Conservation (phyloP, 2,329 filamentous ascomycete genomes). For the Fusarium humuli region DNA sequence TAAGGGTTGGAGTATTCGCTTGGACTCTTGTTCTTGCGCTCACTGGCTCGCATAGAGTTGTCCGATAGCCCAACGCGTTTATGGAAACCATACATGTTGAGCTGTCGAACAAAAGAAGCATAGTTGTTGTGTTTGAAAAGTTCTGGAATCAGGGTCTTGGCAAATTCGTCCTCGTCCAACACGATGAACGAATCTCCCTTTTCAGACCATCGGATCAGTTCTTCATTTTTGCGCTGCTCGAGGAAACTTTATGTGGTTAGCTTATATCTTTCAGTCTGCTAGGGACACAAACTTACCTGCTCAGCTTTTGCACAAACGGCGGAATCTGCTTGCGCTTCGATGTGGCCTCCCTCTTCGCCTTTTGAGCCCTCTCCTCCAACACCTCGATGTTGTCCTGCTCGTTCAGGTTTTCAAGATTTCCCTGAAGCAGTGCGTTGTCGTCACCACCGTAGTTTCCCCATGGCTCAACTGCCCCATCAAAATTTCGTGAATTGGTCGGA, state of each 20-base stretch:
- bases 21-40: constrained; percentile 96
- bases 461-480: constrained; percentile 55
- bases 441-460: constrained; percentile 60
- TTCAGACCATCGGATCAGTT: constrained; percentile 96
- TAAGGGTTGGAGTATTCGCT: constrained; percentile 98
- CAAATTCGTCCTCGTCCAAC: constrained; percentile 97
- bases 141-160: constrained; percentile 94
- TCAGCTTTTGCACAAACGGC: constrained; percentile 96
- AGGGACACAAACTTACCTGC: constrained; percentile 75
- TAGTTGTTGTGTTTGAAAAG: constrained; percentile 99
- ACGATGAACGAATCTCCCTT: constrained; percentile 97
- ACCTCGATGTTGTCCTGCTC: constrained; percentile 80
- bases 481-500: constrained; percentile 55
- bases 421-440: constrained; percentile 53
- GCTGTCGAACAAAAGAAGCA: constrained; percentile 92
- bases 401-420: constrained; percentile 49
- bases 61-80: constrained; percentile 94
- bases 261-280: background rate
- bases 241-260: constrained; percentile 76
- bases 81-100: constrained; percentile 99
- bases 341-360: constrained; percentile 88
- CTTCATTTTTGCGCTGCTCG: constrained; percentile 91
- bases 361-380: constrained; percentile 80
- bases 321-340: constrained; percentile 95
- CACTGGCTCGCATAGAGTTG: constrained; percentile 97